phyloP scores from a whole-genome alignment of 495 filamentous ascomycete genomes.

The Pyrenula aspistea region DNA sequence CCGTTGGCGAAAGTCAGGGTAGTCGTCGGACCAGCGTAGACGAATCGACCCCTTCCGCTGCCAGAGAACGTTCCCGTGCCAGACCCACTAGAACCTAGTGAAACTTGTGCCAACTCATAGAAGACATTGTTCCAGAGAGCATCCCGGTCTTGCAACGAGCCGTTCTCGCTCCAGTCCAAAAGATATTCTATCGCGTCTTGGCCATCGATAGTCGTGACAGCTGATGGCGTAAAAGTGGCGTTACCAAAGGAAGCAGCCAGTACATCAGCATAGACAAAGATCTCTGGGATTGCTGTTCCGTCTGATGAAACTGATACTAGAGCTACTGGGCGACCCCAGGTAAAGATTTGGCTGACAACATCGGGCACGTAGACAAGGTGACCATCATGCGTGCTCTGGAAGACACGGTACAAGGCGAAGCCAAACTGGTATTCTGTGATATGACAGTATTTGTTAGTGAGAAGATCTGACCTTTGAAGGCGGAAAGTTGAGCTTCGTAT shows the following conservation, averaged over 20 bases:
- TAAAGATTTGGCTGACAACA: conserved; percentile 29
- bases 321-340: conserved; percentile 27
- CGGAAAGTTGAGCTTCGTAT: neutral
- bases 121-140: neutral
- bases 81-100: neutral
- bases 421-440: conserved; percentile 40
- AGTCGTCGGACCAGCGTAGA: neutral
- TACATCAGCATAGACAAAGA: conserved; percentile 21
- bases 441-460: conserved; percentile 1
- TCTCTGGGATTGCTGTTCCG: conserved; percentile 31
- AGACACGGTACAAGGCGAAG: conserved; percentile 27
- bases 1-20: neutral
- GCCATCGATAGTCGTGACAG: conserved; percentile 34
- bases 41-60: neutral
- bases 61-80: neutral
- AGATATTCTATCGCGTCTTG: conserved; percentile 25
- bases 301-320: conserved; percentile 37
- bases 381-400: conserved; percentile 30
- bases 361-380: conserved; percentile 26
- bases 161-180: conserved; percentile 1
- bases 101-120: neutral
- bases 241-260: neutral
- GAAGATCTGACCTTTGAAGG: neutral
- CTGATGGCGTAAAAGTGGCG: conserved; percentile 15
- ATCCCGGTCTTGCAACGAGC: neutral